Conservation (phyloP, 805 yeast genomes). For the Metschnikowia peoriensis region DNA sequence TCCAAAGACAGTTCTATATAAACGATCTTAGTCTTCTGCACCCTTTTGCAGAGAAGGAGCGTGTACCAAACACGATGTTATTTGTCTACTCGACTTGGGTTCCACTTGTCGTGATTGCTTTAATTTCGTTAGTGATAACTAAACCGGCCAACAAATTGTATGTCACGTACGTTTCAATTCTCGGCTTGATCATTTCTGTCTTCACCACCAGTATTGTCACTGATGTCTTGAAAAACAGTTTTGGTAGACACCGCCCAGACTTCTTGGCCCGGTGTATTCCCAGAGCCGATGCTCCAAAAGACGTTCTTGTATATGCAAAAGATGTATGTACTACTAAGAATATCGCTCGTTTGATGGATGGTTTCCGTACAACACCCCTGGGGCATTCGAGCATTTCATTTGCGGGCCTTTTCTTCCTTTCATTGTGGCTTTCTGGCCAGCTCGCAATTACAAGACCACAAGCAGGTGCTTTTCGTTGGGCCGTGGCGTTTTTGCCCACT, state of each 20-base stretch:
- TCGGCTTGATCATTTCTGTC: conserved; percentile 65
- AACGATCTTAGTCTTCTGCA: conserved; percentile 77
- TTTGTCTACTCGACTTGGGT: conserved; percentile 51
- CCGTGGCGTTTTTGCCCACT: conserved; percentile 53
- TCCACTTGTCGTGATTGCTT: conserved; percentile 45
- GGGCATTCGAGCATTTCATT: conserved; percentile 77
- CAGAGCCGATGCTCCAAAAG: conserved; percentile 50
- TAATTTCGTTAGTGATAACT: conserved; percentile 39
- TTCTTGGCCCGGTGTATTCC: conserved; percentile 85
- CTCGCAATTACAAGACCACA: conserved; percentile 42
- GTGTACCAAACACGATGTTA: conserved; percentile 59
- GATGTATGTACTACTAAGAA: conserved; percentile 65
- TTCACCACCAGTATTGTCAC: conserved; percentile 62
- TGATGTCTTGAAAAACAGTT: conserved; percentile 73
- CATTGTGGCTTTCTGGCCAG: conserved; percentile 71
- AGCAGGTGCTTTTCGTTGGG: conserved; percentile 63
- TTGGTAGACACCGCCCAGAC: conserved; percentile 93
- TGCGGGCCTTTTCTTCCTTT: conserved; percentile 61
- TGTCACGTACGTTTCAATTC: conserved; percentile 57
- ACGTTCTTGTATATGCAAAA: conserved; percentile 54
- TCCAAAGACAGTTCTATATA: conserved; percentile 73
- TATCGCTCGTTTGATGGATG: conserved; percentile 51
- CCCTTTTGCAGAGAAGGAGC: conserved; percentile 74
- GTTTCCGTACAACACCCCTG: conserved; percentile 79
- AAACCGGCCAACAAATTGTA: conserved; percentile 55